phyloP scores from a whole-genome alignment of 352 stramenopile species.

The Globisporangium takayamanum region DNA sequence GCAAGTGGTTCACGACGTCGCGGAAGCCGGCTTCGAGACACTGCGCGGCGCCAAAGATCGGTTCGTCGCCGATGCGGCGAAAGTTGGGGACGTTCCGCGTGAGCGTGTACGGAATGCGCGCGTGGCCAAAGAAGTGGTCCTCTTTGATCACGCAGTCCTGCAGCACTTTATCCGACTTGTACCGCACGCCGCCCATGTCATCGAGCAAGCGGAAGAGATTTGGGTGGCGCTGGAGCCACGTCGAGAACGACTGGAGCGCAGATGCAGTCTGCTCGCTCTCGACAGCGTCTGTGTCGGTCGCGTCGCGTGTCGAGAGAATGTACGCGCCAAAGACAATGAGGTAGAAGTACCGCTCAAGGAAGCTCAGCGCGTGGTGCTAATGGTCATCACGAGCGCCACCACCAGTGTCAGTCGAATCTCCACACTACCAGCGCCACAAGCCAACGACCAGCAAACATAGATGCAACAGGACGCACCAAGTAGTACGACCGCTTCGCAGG shows the following conservation, averaged over 20 bases:
- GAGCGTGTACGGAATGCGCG: constrained; percentile 53
- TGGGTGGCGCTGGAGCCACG: constrained; percentile 69
- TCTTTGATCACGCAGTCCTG: constrained; percentile 82
- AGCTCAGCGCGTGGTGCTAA: constrained; percentile 79
- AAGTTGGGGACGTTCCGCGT: constrained; percentile 82
- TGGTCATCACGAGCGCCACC: not conserved
- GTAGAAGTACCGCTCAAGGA: constrained; percentile 86
- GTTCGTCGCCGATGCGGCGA: constrained; percentile 65
- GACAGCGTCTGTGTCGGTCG: constrained; percentile 4
- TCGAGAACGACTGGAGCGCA: constrained; percentile 56
- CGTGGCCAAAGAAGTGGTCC: constrained; percentile 86
- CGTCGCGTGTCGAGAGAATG: constrained; percentile 32
- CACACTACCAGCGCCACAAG: not conserved
- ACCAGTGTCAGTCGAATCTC: not conserved
- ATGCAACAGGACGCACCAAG: constrained; percentile 24
- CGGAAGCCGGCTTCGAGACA: constrained; percentile 66
- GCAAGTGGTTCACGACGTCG: constrained; percentile 58
- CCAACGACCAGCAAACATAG: not conserved
- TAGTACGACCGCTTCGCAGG: constrained; percentile 76
- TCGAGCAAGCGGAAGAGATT: constrained; percentile 73
- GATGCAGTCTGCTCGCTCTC: constrained; percentile 17
- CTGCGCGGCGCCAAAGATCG: constrained; percentile 83
- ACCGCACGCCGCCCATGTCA: constrained; percentile 69
- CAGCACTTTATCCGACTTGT: constrained; percentile 79
- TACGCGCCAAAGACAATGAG: constrained; percentile 85